A percentile compares a stretch with the other conserved stretches of the same genome.
phyloP scores from a whole-genome alignment of 345 rosid species.

The Chamaenerion angustifolium region DNA sequence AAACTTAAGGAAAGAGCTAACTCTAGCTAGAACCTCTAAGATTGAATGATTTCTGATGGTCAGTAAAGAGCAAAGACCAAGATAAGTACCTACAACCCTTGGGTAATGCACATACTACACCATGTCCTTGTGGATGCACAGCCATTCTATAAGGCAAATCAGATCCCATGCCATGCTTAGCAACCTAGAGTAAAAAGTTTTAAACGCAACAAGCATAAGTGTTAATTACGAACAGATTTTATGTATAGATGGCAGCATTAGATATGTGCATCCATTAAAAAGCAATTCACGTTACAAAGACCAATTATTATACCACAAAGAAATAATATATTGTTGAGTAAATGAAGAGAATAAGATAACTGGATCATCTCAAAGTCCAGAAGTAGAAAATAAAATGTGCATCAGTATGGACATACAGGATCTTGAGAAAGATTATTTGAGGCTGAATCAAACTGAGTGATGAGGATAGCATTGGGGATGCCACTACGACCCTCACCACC shows the following conservation, averaged over 20 bases:
- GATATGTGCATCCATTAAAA: background rate
- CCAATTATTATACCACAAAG: no score
- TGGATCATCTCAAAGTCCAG: background rate
- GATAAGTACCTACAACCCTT: conserved; percentile 51
- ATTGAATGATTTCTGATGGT: background rate
- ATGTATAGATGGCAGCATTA: background rate
- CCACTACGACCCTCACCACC: conserved; percentile 86
- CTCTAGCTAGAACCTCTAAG: background rate
- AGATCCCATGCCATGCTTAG: conserved; percentile 34
- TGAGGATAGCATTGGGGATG: conserved; percentile 53
- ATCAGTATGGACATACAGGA: conserved; percentile 37
- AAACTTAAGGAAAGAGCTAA: background rate
- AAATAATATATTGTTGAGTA: no score
- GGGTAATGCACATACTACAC: conserved; percentile 60
- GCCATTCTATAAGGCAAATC: conserved; percentile 80
- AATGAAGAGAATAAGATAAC: no score
- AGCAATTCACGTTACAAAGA: no score
- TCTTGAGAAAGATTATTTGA: conserved; percentile 48
- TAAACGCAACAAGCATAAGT: background rate
- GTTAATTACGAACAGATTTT: background rate
- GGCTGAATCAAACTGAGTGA: conserved; percentile 37
- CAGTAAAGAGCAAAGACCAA: background rate
- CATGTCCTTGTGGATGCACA: conserved; percentile 67
- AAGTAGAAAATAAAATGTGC: background rate
- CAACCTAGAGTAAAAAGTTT: conserved; percentile 25